Percentiles rank a stretch among this genome's conserved stretches.
Conservation (phyloP, 352 stramenopile species). For the Peronospora belbahrii region DNA sequence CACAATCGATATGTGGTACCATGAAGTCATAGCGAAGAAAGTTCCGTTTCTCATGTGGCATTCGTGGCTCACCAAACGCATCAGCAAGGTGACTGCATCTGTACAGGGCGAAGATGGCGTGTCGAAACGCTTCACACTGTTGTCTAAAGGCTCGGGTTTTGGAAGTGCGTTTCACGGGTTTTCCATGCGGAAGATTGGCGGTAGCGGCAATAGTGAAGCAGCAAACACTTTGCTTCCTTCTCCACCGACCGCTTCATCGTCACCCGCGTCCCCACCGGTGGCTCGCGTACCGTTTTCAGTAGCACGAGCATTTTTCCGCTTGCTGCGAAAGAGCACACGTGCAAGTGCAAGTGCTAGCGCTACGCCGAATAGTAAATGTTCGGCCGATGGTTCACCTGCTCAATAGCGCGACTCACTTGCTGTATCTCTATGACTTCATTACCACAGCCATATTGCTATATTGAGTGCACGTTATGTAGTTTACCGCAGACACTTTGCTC, state of each 20-base stretch:
- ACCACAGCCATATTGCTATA: conserved; percentile 1
- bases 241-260: conserved; percentile 16
- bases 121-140: not conserved
- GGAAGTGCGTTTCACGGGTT: conserved; percentile 21
- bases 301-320: conserved; percentile 58
- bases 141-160: conserved; percentile 6
- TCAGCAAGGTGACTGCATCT: conserved; percentile 46
- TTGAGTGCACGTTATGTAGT: conserved; percentile 25
- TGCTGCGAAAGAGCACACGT: conserved; percentile 39
- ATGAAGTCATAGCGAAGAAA: conserved; percentile 57
- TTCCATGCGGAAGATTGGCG: conserved; percentile 17
- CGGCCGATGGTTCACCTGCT: conserved; percentile 3
- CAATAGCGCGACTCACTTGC: conserved; percentile 1
- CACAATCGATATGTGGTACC: conserved; percentile 81
- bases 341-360: conserved; percentile 3
- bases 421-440: conserved; percentile 16
- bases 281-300: conserved; percentile 52
- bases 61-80: conserved; percentile 78
- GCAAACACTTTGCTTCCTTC: conserved; percentile 16
- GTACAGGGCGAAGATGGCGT: conserved; percentile 33
- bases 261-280: conserved; percentile 17
- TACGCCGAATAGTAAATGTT: conserved; percentile 10
- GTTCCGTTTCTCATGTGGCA: conserved; percentile 77
- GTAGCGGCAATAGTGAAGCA: conserved; percentile 2
- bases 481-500: conserved; percentile 1